A percentile compares a stretch with the other conserved stretches of the same genome.
Evolutionary conservation across 2,329 filamentous ascomycete species (phyloP).

Genomic region (Phialemonium atrogriseum): DNA sequence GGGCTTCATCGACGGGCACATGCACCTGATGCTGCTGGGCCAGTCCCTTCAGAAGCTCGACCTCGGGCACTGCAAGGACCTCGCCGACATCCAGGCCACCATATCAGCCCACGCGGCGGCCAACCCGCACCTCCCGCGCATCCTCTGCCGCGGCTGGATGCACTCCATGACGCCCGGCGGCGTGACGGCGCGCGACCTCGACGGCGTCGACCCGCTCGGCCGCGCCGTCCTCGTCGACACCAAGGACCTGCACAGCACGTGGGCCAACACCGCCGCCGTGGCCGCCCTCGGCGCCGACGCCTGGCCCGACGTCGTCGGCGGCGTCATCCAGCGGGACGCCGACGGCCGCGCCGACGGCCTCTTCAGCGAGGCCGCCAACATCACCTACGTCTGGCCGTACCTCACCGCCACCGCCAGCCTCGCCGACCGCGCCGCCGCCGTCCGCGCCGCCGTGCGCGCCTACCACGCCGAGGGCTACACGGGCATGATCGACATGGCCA

Average conservation of each 20-base stretch:
- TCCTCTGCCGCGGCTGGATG: constrained; percentile 48
- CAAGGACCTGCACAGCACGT: constrained; percentile 48
- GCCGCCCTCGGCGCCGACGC: constrained; percentile 38
- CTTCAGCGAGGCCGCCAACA: constrained; percentile 44
- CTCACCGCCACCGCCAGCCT: constrained; percentile 37
- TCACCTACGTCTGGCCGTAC: constrained; percentile 46
- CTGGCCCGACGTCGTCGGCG: constrained; percentile 40
- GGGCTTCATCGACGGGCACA: constrained; percentile 49
- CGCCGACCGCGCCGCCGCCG: constrained; percentile 36
- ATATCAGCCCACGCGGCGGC: constrained; percentile 35
- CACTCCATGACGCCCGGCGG: constrained; percentile 43
- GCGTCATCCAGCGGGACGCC: constrained; percentile 39
- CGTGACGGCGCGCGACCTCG: constrained; percentile 28
- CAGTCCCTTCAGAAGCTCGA: constrained; percentile 43
- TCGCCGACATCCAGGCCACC: constrained; percentile 38
- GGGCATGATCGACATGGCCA: constrained; percentile 49
- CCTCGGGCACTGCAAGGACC: constrained; percentile 34
- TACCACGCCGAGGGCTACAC: constrained; percentile 45
- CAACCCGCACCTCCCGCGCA: constrained; percentile 35
- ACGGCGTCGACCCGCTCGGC: constrained; percentile 42
- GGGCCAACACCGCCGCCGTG: constrained; percentile 45
- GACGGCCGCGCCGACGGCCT: constrained; percentile 39
- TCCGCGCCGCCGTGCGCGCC: constrained; percentile 36
- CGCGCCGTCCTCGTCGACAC: constrained; percentile 48
- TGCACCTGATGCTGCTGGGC: constrained; percentile 47